Conservation (phyloP, 2,329 filamentous ascomycete species). For the Colletotrichum sp. region DNA sequence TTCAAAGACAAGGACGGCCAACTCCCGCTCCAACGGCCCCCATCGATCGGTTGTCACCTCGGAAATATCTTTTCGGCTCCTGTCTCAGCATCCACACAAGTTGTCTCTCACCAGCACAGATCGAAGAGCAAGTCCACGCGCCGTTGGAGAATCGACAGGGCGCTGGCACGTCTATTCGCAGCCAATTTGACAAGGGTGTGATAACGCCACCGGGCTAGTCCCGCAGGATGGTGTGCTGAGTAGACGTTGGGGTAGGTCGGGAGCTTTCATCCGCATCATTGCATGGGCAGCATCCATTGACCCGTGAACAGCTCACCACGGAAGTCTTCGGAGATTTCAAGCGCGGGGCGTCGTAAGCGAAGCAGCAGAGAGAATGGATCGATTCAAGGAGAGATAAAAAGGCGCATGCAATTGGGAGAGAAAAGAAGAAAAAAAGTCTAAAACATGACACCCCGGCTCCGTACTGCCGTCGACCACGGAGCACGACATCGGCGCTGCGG, state of each 20-base stretch:
- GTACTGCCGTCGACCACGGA: neutral
- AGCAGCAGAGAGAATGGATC: neutral
- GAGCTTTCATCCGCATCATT: neutral
- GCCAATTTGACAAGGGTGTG: neutral
- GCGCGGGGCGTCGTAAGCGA: neutral
- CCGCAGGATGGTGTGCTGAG: neutral
- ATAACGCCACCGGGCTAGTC: neutral
- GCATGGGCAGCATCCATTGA: neutral
- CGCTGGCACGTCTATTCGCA: neutral
- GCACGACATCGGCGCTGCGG: slow-evolving; percentile 4
- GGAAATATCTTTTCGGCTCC: neutral
- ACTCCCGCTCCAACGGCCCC: neutral
- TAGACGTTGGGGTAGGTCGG: neutral
- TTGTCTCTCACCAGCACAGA: neutral
- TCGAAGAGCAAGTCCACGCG: neutral
- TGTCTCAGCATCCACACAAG: neutral
- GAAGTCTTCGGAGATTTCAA: neutral
- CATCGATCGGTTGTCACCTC: neutral
- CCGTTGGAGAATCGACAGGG: neutral
- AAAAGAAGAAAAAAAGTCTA: neutral
- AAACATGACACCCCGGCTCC: neutral
- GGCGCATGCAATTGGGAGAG: neutral
- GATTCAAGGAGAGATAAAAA: neutral
- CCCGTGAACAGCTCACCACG: neutral
- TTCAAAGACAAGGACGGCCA: neutral